Percentiles rank a stretch among this genome's conserved stretches.
Evolutionary conservation across 1,284 basidiomycete genomes (phyloP).

Genomic region (Cutaneotrichosporon sp.): DNA sequence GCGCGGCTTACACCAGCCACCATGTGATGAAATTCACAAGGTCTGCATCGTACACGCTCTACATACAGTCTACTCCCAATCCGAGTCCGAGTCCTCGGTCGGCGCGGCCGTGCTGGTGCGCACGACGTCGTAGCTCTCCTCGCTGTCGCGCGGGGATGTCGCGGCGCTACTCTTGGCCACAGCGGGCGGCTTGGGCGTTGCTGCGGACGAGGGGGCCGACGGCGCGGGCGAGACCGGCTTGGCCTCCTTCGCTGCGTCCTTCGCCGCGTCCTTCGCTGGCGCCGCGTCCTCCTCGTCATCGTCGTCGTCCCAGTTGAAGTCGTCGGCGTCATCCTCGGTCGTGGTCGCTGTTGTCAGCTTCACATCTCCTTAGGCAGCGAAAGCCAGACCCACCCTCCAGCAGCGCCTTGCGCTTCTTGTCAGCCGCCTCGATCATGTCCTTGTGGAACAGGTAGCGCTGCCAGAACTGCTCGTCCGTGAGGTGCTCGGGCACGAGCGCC

Average conservation of each 20-base stretch:
- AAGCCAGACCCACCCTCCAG: constrained; percentile 73
- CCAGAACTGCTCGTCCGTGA: constrained; percentile 79
- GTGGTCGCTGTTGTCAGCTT: constrained; percentile 15
- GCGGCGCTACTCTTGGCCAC: constrained; percentile 14
- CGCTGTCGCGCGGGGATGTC: constrained; percentile 52
- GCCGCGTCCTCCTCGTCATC: constrained; percentile 15
- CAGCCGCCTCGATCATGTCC: constrained; percentile 79
- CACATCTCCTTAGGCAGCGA: no score
- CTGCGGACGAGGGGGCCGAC: constrained; percentile 12
- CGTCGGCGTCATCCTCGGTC: constrained; percentile 32
- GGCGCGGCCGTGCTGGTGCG: constrained; percentile 36
- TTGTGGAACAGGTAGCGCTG: constrained; percentile 87
- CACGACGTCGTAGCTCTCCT: constrained; percentile 55
- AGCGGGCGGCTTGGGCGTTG: constrained; percentile 9
- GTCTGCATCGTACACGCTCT: neutral
- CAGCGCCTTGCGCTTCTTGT: constrained; percentile 75
- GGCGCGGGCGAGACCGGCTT: constrained; percentile 9
- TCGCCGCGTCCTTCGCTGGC: no score
- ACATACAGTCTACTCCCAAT: constrained; percentile 42
- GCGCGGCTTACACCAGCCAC: no score
- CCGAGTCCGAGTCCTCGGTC: constrained; percentile 51
- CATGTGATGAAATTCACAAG: neutral
- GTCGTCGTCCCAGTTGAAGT: constrained; percentile 56
- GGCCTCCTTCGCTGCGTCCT: neutral
- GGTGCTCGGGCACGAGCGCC: constrained; percentile 67